A percentile compares a stretch with the other conserved stretches of the same genome.
Evolutionary conservation across 2,329 filamentous ascomycete species (phyloP).

Genomic region (Aaosphaeria pasadenensis): DNA sequence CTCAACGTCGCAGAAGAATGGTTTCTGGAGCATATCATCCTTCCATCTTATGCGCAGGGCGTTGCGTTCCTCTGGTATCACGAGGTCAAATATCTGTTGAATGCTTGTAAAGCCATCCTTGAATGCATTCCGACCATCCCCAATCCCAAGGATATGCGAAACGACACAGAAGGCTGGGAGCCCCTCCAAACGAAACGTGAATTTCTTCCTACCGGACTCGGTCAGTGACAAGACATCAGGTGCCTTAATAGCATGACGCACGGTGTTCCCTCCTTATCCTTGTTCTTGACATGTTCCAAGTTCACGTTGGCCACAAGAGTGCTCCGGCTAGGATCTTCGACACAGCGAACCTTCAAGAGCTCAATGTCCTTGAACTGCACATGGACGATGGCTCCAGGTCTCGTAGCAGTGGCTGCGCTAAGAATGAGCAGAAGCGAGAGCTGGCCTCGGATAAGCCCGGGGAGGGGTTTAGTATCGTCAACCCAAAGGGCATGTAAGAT

Average conservation of each 20-base stretch:
- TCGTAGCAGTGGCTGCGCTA: conserved; percentile 14
- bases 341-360: conserved; percentile 15
- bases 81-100: conserved; percentile 7
- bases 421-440: conserved; percentile 19
- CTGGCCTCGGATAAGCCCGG: conserved; percentile 14
- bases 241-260: not conserved
- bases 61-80: conserved; percentile 3
- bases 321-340: conserved; percentile 8
- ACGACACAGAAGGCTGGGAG: conserved; percentile 6
- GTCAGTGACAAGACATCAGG: not conserved
- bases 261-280: conserved; percentile 11
- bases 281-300: conserved; percentile 17
- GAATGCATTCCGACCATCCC: conserved; percentile 4
- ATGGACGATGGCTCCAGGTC: conserved; percentile 12
- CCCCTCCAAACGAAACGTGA: conserved; percentile 4
- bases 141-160: conserved; percentile 2
- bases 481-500: conserved; percentile 17
- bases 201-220: conserved; percentile 5
- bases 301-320: conserved; percentile 16
- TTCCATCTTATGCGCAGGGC: conserved; percentile 5
- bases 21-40: conserved; percentile 3
- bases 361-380: conserved; percentile 18
- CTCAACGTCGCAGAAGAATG: conserved; percentile 6
- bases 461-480: conserved; percentile 12
- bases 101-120: conserved; percentile 3